These are phyloP conservation scores for Cordyceps fumosorosea DNA, from an alignment of 2,329 filamentous ascomycete genomes.

Conservation along the genomic window DNA sequence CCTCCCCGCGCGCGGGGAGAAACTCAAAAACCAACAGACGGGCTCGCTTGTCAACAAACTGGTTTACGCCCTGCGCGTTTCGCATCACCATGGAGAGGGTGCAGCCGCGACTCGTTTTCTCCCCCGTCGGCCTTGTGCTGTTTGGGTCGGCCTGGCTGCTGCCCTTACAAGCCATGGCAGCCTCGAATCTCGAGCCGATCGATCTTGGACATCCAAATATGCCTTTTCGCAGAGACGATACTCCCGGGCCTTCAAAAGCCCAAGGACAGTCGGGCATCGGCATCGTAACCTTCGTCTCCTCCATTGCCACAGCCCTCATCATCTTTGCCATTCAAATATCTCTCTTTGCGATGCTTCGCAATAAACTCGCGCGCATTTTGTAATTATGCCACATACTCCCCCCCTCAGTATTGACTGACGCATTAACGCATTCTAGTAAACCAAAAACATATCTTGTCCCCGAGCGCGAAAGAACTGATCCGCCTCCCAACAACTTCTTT, in stretches of 20 bases:
- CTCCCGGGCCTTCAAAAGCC: not conserved
- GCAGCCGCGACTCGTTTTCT: not conserved
- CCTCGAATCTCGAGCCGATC: not conserved
- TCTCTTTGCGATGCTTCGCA: constrained; percentile 69
- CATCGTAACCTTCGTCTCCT: constrained; percentile 51
- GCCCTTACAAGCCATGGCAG: not conserved
- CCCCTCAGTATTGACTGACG: constrained; percentile 13
- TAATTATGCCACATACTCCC: constrained; percentile 34
- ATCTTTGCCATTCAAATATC: constrained; percentile 59
- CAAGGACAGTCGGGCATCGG: constrained; percentile 24
- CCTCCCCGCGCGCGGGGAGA: not conserved
- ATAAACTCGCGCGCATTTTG: constrained; percentile 79
- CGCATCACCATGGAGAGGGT: not conserved
- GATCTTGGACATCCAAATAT: not conserved
- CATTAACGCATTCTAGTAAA: constrained; percentile 44
- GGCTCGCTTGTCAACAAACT: not conserved
- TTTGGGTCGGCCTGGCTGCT: constrained; percentile 2
- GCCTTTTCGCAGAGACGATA: not conserved
- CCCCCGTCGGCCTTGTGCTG: not conserved
- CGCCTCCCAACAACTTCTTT: constrained; percentile 55
- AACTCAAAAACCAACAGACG: not conserved
- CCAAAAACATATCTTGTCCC: constrained; percentile 82
- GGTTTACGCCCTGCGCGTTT: not conserved
- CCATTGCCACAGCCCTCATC: constrained; percentile 53
- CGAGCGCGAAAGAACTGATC: constrained; percentile 73